phyloP scores from a whole-genome alignment of 805 yeast species.

The Priceomyces medius region DNA sequence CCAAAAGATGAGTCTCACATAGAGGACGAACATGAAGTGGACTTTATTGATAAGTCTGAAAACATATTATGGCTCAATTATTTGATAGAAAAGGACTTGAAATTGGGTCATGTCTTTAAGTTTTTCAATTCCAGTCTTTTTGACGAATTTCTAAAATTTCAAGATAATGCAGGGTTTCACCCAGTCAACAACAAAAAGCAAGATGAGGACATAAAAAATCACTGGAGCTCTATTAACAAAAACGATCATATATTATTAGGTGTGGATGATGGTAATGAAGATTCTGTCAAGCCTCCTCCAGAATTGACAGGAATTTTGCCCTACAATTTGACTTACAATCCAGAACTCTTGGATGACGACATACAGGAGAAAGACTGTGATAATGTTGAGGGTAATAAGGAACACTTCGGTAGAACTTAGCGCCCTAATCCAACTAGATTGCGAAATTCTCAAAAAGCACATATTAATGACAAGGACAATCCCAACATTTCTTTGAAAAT shows the following conservation, averaged over 20 bases:
- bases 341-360: conserved; percentile 1
- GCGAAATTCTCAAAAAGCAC: too few relatives aligned
- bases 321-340: conserved; percentile 31
- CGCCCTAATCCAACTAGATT: too few relatives aligned
- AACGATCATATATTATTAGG: conserved; percentile 29
- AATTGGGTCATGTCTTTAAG: conserved; percentile 38
- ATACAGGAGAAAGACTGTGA: too few relatives aligned
- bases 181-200: conserved; percentile 21
- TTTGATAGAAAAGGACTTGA: conserved; percentile 33
- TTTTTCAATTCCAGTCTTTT: conserved; percentile 29
- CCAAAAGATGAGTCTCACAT: conserved; percentile 18
- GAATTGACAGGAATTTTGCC: conserved; percentile 27
- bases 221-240: conserved; percentile 22
- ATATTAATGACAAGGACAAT: too few relatives aligned
- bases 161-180: conserved; percentile 27
- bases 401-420: too few relatives aligned
- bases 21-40: conserved; percentile 19
- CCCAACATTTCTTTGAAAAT: too few relatives aligned
- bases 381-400: too few relatives aligned
- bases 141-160: conserved; percentile 25
- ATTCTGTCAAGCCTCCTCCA: conserved; percentile 18
- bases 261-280: conserved; percentile 20
- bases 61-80: conserved; percentile 37
- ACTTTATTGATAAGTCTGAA: conserved; percentile 20
- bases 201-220: conserved; percentile 17